These are phyloP conservation scores for Tricholomella constricta DNA, from an alignment of 768 basidiomycete genomes.

Conservation along the genomic window DNA sequence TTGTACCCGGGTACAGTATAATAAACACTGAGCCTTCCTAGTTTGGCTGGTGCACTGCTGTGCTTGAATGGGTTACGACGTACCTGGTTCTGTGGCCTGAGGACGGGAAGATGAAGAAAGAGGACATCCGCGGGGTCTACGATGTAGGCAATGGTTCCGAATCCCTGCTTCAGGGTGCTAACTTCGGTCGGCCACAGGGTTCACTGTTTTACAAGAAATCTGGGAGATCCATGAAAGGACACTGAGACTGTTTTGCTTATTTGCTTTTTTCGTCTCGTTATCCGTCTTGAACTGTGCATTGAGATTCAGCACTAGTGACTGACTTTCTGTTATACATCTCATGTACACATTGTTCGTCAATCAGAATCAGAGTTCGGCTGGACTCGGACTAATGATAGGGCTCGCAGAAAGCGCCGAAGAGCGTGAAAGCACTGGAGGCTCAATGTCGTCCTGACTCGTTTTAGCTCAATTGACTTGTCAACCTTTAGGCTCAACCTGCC, in stretches of 20 bases:
- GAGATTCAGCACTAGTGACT: background rate
- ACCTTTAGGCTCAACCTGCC: too few relatives aligned
- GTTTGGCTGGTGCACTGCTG: constrained; percentile 45
- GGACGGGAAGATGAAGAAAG: constrained; percentile 38
- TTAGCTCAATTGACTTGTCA: too few relatives aligned
- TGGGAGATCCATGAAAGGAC: constrained; percentile 16
- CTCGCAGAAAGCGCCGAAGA: too few relatives aligned
- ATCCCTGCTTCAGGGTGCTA: background rate
- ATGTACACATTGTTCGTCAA: too few relatives aligned
- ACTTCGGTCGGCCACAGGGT: constrained; percentile 22
- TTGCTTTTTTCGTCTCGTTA: background rate
- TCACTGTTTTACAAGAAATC: constrained; percentile 38
- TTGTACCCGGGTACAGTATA: background rate
- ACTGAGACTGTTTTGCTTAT: too few relatives aligned
- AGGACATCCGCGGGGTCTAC: constrained; percentile 41
- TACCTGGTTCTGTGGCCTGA: constrained; percentile 40
- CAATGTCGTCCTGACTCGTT: too few relatives aligned
- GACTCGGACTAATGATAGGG: too few relatives aligned
- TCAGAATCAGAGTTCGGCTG: too few relatives aligned
- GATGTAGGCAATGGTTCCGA: constrained; percentile 30
- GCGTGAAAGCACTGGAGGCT: too few relatives aligned
- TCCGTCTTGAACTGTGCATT: background rate
- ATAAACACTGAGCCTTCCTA: constrained; percentile 13
- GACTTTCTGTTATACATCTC: too few relatives aligned
- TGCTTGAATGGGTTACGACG: constrained; percentile 43